A percentile compares a stretch with the other conserved stretches of the same genome.
Conservation (phyloP, 257 asterid species). For the Pogostemon cablin region DNA sequence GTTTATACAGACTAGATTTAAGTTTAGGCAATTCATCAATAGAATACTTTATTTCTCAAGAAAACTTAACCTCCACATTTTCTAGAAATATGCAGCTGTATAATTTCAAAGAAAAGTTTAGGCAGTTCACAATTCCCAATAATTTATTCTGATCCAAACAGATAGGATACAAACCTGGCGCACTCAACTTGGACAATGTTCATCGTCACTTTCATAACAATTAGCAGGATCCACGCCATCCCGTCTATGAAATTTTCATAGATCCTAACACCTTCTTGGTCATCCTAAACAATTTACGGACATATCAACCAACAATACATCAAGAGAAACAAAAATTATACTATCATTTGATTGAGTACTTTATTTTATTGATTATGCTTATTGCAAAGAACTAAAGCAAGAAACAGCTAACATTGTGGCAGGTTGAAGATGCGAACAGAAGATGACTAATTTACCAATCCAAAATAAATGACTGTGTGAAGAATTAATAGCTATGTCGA, state of each 20-base stretch:
- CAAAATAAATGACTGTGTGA: too few species aligned
- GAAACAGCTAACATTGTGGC: neutral
- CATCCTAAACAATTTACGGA: constrained; percentile 49
- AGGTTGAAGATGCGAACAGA: neutral
- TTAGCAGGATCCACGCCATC: constrained; percentile 63
- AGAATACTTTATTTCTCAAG: neutral
- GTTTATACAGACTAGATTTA: neutral
- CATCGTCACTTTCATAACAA: constrained; percentile 53
- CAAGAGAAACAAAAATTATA: neutral
- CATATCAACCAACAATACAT: constrained; percentile 18
- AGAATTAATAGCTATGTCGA: neutral
- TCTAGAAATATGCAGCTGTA: neutral
- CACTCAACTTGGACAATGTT: constrained; percentile 57
- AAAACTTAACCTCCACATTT: neutral
- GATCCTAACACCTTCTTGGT: constrained; percentile 55
- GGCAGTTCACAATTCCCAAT: neutral
- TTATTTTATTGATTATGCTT: neutral
- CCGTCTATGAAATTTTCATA: constrained; percentile 73
- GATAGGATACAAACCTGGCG: constrained; percentile 52
- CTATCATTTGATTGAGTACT: neutral
- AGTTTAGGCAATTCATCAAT: neutral
- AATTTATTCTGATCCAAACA: constrained; percentile 10
- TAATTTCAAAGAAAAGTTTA: neutral
- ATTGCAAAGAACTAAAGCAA: neutral
- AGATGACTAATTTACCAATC: neutral